These are phyloP conservation scores for Styphnolobium japonicum DNA, from an alignment of 306 rosid species.

Conservation along the genomic window DNA sequence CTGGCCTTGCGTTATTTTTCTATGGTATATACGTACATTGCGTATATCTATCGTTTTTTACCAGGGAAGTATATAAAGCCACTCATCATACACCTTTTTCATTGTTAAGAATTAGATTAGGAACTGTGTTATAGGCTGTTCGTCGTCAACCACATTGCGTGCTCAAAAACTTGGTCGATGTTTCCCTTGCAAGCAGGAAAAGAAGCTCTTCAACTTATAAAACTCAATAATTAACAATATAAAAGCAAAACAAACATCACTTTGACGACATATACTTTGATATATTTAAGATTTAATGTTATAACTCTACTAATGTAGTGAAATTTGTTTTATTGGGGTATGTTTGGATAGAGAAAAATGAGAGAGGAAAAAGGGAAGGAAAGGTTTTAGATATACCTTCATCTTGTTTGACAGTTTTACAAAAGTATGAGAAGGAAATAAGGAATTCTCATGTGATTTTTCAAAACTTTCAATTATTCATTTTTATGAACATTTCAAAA, in stretches of 20 bases:
- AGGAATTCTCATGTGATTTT: too few species aligned
- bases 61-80: background rate
- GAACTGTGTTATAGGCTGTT: constrained; percentile 11
- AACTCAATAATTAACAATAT: background rate
- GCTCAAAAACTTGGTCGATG: background rate
- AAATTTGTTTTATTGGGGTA: too few species aligned
- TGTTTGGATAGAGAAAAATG: too few species aligned
- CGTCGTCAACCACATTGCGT: constrained; percentile 29
- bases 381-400: too few species aligned
- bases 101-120: background rate
- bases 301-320: too few species aligned
- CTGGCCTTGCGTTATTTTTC: background rate
- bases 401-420: too few species aligned
- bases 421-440: too few species aligned
- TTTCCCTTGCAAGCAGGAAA: background rate
- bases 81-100: background rate
- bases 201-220: background rate
- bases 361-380: too few species aligned
- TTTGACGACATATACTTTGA: background rate
- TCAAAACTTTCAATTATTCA: too few species aligned
- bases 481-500: too few species aligned
- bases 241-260: background rate
- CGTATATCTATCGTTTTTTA: constrained; percentile 22
- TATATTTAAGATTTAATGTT: too few species aligned
- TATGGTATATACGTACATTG: background rate